Evolutionary conservation across 208 protist species (phyloP).

Genomic region (Herpetomonas samuelpessoai): DNA sequence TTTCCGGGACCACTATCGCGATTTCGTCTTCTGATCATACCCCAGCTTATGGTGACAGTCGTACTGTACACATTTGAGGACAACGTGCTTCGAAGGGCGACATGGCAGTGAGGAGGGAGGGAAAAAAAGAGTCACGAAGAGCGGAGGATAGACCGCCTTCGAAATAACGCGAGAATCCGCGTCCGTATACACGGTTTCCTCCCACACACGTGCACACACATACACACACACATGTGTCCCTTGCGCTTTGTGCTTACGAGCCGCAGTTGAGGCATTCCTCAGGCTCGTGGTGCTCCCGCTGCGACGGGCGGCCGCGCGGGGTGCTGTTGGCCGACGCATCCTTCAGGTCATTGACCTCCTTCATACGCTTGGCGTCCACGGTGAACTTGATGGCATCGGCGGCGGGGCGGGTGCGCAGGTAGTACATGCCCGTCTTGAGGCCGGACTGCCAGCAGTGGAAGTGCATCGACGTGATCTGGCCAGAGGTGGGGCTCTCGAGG

Average conservation of each 20-base stretch:
- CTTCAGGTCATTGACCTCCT: conserved; percentile 54
- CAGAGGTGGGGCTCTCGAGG: conserved; percentile 93
- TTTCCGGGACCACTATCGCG: too few relatives aligned
- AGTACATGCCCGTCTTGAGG: conserved; percentile 99
- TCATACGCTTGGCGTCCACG: conserved; percentile 91
- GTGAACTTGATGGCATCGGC: conserved; percentile 99
- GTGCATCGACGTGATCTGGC: conserved; percentile 99
- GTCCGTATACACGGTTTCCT: neutral
- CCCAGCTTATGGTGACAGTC: too few relatives aligned
- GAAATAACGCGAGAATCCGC: neutral
- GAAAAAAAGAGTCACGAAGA: neutral
- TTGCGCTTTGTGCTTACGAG: conserved; percentile 31
- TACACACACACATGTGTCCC: neutral
- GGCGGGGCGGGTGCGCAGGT: conserved; percentile 96
- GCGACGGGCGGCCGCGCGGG: too few relatives aligned
- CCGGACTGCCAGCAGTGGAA: conserved; percentile 98
- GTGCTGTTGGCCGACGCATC: too few relatives aligned
- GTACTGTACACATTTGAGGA: neutral
- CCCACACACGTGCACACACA: neutral
- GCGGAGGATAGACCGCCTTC: conserved; percentile 10
- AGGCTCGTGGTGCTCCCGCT: too few relatives aligned
- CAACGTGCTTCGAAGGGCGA: neutral
- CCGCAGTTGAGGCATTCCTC: conserved; percentile 89
- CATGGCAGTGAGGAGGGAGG: conserved; percentile 2
- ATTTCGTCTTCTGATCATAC: too few relatives aligned